Base-by-base conservation (phyloP, 352 stramenopile species). In the Phytophthora pistaciae region DNA sequence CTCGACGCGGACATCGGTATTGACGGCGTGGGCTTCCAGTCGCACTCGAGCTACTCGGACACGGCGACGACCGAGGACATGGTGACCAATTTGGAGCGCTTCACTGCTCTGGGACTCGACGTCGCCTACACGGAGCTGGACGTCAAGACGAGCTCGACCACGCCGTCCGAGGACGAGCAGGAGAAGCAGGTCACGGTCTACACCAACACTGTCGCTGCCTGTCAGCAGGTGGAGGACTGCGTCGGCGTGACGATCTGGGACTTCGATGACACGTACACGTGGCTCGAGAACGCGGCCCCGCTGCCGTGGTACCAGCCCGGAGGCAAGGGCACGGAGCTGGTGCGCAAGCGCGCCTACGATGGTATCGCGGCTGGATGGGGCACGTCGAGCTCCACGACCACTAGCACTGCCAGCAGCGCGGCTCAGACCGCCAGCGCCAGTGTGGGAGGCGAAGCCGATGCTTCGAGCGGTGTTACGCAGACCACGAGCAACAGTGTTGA, bases 11-110 rank as follows among this genome's bases (percentile, higher is more conserved):
- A 53, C 57, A 79, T 79, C 27, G 58, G 40, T 5, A 66, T 78
- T n/a, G 62, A 79, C 25, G 72, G 72, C 1, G 53, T 79, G 16
- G 72, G 72, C 8, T 73, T 79, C 58, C 72, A 75, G 68, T 75
- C 68, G 11, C 68, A 75, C 48, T 71, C 68, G 27, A 75, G 40
- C 18, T 71, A 71, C 46, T 70, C 61, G 9, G 50, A 68, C 21
- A 68, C 62, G 8, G 8, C 49, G 3, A 71, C 70, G 18, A 49
- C 66, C 3, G 66, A 54, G 3, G 65, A 71, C 13, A 48, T 66
- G 7, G 65, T 77, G 27, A 64, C 42, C 29, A 77, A 77, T 33
- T 40, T 74, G 3, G 54, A 77, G 42, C 65, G 70, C n/a, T 77
- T 77, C 56, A 73, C 70, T 21, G 65, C 59, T 18, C 38, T 78